Conservation (phyloP, 2,329 filamentous ascomycete genomes). For the Hypoxylon sp. region DNA sequence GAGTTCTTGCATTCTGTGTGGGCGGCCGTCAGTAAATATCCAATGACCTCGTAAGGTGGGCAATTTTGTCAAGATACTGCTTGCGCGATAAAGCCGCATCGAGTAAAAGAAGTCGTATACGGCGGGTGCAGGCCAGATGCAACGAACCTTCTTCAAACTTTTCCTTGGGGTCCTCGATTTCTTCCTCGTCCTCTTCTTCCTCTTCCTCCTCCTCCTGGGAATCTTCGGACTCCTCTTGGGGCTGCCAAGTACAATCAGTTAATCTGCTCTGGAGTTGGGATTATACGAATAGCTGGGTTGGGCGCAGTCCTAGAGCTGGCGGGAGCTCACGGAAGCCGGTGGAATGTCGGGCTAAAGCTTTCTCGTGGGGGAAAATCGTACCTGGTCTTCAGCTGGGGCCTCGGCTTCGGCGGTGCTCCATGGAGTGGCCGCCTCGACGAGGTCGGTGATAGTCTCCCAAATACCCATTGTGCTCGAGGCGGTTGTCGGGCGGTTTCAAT, state of each 20-base stretch:
- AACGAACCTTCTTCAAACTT: conserved; percentile 91
- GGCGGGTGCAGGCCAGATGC: conserved; percentile 23
- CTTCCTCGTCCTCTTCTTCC: conserved; percentile 87
- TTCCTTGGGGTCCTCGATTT: conserved; percentile 88
- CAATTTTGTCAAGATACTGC: conserved; percentile 7
- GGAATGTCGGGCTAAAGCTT: conserved; percentile 23
- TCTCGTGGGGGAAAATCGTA: conserved; percentile 53
- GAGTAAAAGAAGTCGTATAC: conserved; percentile 1
- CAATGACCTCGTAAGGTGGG: conserved; percentile 18
- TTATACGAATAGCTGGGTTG: neutral
- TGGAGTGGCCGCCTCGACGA: conserved; percentile 75
- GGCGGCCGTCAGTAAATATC: conserved; percentile 44
- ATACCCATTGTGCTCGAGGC: conserved; percentile 72
- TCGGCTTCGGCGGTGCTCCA: conserved; percentile 77
- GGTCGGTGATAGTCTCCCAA: conserved; percentile 75
- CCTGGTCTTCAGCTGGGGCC: conserved; percentile 76
- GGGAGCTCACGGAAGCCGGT: conserved; percentile 10
- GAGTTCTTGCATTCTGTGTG: conserved; percentile 88
- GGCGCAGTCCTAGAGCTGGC: neutral
- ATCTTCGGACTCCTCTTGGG: conserved; percentile 42
- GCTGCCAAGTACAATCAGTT: conserved; percentile 25
- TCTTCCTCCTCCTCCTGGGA: conserved; percentile 76
- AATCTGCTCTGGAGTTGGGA: conserved; percentile 11
- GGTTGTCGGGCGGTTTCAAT: conserved; percentile 57
- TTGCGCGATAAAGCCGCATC: conserved; percentile 7